phyloP scores from a whole-genome alignment of 495 filamentous ascomycete species.

The Ramalina peruviana region DNA sequence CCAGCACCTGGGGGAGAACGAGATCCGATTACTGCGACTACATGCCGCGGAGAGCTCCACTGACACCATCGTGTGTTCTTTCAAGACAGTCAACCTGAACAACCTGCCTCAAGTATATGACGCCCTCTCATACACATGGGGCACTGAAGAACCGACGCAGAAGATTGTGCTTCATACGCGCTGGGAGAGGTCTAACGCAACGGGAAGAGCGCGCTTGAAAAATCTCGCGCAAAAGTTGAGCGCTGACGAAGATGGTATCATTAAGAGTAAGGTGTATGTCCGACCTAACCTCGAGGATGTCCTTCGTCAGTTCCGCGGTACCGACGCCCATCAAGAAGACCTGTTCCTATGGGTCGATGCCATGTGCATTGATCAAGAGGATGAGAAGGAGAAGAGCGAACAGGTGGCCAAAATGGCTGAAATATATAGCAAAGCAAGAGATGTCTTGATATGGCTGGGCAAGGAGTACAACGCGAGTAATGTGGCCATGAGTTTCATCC shows the following conservation, averaged over 20 bases:
- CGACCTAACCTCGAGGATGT: constrained; percentile 18
- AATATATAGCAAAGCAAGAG: constrained; percentile 17
- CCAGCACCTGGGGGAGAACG: too few relatives aligned
- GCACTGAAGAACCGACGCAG: background rate
- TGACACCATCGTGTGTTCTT: too few relatives aligned
- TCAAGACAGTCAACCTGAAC: too few relatives aligned
- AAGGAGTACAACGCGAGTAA: constrained; percentile 5
- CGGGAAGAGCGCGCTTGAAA: too few relatives aligned
- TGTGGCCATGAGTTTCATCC: constrained; percentile 6
- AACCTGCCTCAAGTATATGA: background rate
- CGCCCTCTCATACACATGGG: constrained; percentile 6
- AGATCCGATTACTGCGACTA: too few relatives aligned
- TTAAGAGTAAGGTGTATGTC: constrained; percentile 7
- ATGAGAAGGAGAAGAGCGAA: constrained; percentile 17
- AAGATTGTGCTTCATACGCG: background rate
- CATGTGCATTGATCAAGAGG: constrained; percentile 21
- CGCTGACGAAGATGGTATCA: too few relatives aligned
- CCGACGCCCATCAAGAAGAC: constrained; percentile 7
- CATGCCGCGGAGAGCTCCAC: too few relatives aligned
- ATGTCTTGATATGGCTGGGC: constrained; percentile 20
- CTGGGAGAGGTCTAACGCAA: too few relatives aligned
- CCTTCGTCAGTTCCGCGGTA: constrained; percentile 17
- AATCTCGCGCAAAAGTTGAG: too few relatives aligned
- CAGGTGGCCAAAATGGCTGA: constrained; percentile 22
- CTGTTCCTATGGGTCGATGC: constrained; percentile 20